Base-by-base conservation (phyloP, 139 green algal species). In the Picochlorum costavermella region DNA sequence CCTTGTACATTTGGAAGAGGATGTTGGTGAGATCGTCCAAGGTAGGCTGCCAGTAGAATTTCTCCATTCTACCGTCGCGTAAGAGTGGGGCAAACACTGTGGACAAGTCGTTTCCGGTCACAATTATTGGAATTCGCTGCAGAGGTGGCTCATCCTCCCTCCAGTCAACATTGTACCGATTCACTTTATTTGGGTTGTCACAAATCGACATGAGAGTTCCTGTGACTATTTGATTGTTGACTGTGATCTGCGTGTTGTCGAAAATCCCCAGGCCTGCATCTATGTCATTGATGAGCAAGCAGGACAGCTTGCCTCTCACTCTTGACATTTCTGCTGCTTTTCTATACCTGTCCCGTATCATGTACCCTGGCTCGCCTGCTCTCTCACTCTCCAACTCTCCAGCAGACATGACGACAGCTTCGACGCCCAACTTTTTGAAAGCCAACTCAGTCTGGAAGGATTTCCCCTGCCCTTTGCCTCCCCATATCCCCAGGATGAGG, bases 191-290 rank as follows among this genome's bases (percentile, higher is more conserved):
- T 33, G 90, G 90, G 76, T 91, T 72, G 76, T 96, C 90, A 50
- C 83, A 92, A 8, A 96, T 81, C 81, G 91, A 92, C 84, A 95
- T 96, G 3, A 96, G 72, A 4, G 87, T 95, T 37, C 81, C 86
- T 10, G 86, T 72, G 20, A 95, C 87, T 58, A 95, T 96, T 77
- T 96, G 90, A 68, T 91, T 94, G 83, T 95, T 95, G 13, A 95
- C 87, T 13, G 87, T 95, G 10, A 78, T 43, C 60, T 76, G 70
- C 14, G 77, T 83, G 68, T 82, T 71, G 26, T 75, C 71, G 69
- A 90, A 88, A 63, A 79, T 71, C 10, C 85, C 87, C 12, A 92
- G 57, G n/a, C 87, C 87, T 1, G 89, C 89, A 64, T 96, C 90
- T 31, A 96, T 75, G 71, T 96, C 90, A 68, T 96, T 94, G 72